Percentiles rank a stretch among this genome's conserved stretches.
These are phyloP conservation scores for Mycena indigotica DNA, from an alignment of 768 basidiomycete species.

Conservation along the genomic window DNA sequence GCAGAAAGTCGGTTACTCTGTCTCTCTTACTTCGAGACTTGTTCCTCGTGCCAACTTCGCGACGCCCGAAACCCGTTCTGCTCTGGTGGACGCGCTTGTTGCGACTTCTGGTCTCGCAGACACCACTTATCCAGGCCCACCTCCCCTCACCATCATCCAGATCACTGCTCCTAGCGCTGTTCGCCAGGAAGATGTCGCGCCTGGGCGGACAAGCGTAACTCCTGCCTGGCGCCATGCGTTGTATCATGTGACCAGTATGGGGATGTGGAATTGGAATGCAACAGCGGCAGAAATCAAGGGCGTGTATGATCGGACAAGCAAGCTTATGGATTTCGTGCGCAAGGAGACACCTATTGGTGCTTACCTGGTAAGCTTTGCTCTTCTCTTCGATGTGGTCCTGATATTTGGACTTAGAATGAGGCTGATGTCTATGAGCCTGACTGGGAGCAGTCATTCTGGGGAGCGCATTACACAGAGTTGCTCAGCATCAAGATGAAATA, in stretches of 20 bases:
- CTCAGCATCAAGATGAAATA: constrained; percentile 48
- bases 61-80: constrained; percentile 30
- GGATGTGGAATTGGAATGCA: constrained; percentile 50
- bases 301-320: constrained; percentile 36
- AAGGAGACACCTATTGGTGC: constrained; percentile 47
- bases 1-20: constrained; percentile 41
- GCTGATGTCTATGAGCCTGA: constrained; percentile 52
- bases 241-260: constrained; percentile 48
- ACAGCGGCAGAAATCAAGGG: constrained; percentile 37
- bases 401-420: constrained; percentile 39
- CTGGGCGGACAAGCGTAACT: constrained; percentile 45
- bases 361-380: constrained; percentile 39
- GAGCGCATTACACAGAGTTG: constrained; percentile 42
- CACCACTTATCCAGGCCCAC: constrained; percentile 28
- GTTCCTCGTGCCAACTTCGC: constrained; percentile 43
- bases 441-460: constrained; percentile 48
- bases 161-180: constrained; percentile 37
- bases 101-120: constrained; percentile 28
- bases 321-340: constrained; percentile 43
- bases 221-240: constrained; percentile 43
- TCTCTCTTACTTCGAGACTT: constrained; percentile 48
- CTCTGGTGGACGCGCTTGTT: constrained; percentile 40
- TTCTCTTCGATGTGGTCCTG: not conserved
- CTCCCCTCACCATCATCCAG: constrained; percentile 42
- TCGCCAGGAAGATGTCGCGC: constrained; percentile 27